Conservation (phyloP, 176 grass and related monocot genomes). For the Carex myosuroides region DNA sequence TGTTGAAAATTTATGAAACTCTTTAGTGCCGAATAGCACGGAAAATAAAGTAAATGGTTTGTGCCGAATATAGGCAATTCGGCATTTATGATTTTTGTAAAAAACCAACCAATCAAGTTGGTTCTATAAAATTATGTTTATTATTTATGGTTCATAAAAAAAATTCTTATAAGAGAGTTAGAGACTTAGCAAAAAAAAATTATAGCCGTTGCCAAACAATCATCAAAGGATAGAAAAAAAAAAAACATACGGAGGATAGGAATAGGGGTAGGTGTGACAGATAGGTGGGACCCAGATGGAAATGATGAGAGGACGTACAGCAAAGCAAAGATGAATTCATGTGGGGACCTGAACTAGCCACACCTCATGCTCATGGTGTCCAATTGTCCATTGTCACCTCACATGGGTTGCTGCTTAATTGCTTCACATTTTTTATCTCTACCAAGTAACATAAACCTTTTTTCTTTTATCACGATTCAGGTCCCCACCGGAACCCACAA, state of each 20-base stretch:
- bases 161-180: too few species aligned
- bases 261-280: slow-evolving; percentile 1
- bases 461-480: not conserved
- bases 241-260: not conserved
- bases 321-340: slow-evolving; percentile 16
- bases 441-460: not conserved
- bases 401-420: slow-evolving; percentile 41
- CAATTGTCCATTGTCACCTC: slow-evolving; percentile 30
- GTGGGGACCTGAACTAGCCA: slow-evolving; percentile 20
- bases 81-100: too few species aligned
- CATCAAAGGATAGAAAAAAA: not conserved
- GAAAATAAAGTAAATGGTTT: too few species aligned
- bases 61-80: too few species aligned
- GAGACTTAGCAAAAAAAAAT: not conserved
- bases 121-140: too few species aligned
- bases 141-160: too few species aligned
- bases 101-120: too few species aligned
- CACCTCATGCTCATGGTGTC: slow-evolving; percentile 12
- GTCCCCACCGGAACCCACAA: not conserved
- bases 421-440: not conserved
- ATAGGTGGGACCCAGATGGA: not conserved
- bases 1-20: too few species aligned
- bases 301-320: slow-evolving; percentile 18
- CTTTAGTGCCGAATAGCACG: too few species aligned
- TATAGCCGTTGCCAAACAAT: not conserved